phyloP scores from a whole-genome alignment of 257 asterid species.

The Solanum etuberosum region DNA sequence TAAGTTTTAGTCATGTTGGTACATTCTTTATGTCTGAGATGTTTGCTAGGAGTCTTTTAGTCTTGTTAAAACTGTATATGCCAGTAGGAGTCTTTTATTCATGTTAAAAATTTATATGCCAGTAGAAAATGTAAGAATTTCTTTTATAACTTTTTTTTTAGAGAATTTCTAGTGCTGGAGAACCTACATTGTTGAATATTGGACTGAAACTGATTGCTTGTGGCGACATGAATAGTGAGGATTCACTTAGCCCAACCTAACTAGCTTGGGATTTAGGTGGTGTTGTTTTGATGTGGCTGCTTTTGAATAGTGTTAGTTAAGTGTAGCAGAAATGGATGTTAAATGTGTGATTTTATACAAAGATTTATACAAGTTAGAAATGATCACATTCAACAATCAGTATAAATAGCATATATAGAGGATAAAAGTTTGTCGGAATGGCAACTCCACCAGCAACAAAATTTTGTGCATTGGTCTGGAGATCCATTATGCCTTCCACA shows the following conservation, averaged over 20 bases:
- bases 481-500: neutral
- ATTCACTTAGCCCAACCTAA: neutral
- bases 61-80: neutral
- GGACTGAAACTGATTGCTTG: neutral
- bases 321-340: neutral
- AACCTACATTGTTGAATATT: neutral
- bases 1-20: neutral
- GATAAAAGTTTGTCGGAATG: neutral
- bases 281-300: neutral
- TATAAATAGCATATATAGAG: neutral
- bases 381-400: neutral
- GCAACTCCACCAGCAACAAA: neutral
- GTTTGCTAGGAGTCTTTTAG: neutral
- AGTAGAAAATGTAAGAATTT: neutral
- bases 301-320: neutral
- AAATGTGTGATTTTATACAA: neutral
- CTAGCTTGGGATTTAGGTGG: neutral
- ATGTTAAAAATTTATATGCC: neutral
- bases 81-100: neutral
- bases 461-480: neutral
- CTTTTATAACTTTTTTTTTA: neutral
- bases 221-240: neutral
- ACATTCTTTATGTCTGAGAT: neutral
- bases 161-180: neutral
- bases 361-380: neutral